Percentiles rank a stretch among this genome's conserved stretches.
Conservation (phyloP, 345 rosid genomes). For the Sapria himalayana region DNA sequence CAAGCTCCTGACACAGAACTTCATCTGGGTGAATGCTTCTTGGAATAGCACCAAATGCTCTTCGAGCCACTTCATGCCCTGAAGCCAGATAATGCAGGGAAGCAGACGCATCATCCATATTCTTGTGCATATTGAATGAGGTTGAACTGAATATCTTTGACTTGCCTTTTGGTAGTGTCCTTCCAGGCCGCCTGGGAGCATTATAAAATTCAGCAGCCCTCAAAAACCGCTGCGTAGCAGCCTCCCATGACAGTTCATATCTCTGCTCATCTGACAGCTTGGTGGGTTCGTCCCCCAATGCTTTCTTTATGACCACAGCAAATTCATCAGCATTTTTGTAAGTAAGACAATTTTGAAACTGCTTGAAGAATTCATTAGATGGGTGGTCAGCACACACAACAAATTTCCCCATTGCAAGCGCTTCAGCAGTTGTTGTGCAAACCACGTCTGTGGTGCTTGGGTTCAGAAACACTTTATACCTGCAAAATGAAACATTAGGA, state of each 20-base stretch:
- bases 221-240: conserved; percentile 68
- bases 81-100: conserved; percentile 43
- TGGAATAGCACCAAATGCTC: conserved; percentile 70
- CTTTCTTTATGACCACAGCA: conserved; percentile 29
- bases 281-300: conserved; percentile 49
- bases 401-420: conserved; percentile 85
- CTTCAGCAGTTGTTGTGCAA: conserved; percentile 95
- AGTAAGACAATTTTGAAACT: conserved; percentile 59
- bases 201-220: conserved; percentile 22
- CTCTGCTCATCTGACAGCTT: conserved; percentile 44
- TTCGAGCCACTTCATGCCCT: conserved; percentile 55
- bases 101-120: conserved; percentile 55
- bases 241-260: conserved; percentile 69
- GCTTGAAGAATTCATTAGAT: conserved; percentile 44
- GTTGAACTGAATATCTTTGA: conserved; percentile 23
- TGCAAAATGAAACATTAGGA: conserved; percentile 14
- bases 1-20: conserved; percentile 57
- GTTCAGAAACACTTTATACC: conserved; percentile 81
- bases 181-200: conserved; percentile 3
- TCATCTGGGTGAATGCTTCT: conserved; percentile 68
- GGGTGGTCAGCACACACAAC: conserved; percentile 32
- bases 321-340: conserved; percentile 33
- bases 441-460: conserved; percentile 98
- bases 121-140: conserved; percentile 24
- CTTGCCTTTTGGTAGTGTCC: conserved; percentile 5